Percentiles rank a stretch among this genome's conserved stretches.
These are phyloP conservation scores for Aegilops sharonensis DNA, from an alignment of 176 grass and related monocot genomes.

Conservation along the genomic window DNA sequence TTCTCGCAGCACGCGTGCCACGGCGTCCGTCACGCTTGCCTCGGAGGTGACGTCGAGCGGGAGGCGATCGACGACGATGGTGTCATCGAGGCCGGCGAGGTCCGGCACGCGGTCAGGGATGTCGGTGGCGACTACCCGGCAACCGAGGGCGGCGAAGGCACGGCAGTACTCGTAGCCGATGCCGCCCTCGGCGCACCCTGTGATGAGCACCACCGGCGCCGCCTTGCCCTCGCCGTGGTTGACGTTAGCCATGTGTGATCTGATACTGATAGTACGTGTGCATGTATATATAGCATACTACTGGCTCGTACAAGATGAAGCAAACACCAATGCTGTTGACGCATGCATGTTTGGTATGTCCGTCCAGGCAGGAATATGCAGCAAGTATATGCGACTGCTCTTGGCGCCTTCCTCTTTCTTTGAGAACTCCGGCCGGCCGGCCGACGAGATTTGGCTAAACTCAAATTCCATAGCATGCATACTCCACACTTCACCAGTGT, in stretches of 20 bases:
- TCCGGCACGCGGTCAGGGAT: constrained; percentile 12
- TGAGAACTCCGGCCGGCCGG: not conserved
- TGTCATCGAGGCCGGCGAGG: constrained; percentile 20
- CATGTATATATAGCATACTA: too few relatives aligned
- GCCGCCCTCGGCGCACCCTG: constrained; percentile 57
- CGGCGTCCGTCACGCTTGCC: not conserved
- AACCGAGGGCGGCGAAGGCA: constrained; percentile 40
- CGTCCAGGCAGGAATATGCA: constrained; percentile 30
- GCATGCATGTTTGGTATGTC: not conserved
- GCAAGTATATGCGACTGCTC: constrained; percentile 13
- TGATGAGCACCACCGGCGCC: constrained; percentile 49
- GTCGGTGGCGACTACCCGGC: constrained; percentile 61
- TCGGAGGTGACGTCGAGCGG: constrained; percentile 61
- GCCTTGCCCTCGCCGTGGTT: not conserved
- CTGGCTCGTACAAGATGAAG: too few relatives aligned
- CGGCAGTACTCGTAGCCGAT: constrained; percentile 64
- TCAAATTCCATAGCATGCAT: not conserved
- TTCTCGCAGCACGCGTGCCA: not conserved
- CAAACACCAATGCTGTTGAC: too few relatives aligned
- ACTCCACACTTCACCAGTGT: not conserved
- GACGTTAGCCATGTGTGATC: not conserved
- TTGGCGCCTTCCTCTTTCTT: not conserved
- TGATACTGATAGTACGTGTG: too few relatives aligned
- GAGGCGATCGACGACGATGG: not conserved
- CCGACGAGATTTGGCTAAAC: not conserved